Base-by-base conservation (phyloP, 192 early-diverging fungal species). In the Backusella liffmaniae region DNA sequence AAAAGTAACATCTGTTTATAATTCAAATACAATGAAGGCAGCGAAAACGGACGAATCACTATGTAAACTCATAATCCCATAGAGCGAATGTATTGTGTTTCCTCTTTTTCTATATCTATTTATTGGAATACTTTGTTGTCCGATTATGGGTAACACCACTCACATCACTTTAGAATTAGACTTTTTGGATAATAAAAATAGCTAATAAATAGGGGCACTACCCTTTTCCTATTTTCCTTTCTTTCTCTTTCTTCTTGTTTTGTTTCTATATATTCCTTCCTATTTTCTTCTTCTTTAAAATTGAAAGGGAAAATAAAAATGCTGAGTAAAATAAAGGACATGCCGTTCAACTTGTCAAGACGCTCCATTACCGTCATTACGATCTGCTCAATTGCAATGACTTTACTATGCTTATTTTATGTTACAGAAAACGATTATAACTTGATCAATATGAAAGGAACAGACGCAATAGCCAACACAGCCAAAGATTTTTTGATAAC, bases 1-100 rank as follows among this genome's bases (percentile, higher is more conserved):
- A 21, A 39, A 69, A 42, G 65, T 56, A 5, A 10, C 51, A 1
- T 65, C 65, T 26, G 51, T 71, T 0, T 77, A 77, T 62, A 77
- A 65, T 36, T 16, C 68, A 29, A 51, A 77, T 7, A 65, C 66
- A 12, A 72, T 77, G 69, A 21, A 67, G 15, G 36, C 46, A 23
- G 76, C 76, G 18, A 37, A 29, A 26, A 35, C 67, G 1, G 56
- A 77, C 30, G n/a, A 13, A n/a, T 16, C 29, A 13, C 18, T 68
- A 8, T 71, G 44, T 49, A 67, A 32, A 62, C 56, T 62, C 26
- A 29, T 62, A 23, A 29, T 29, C 29, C 56, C 56, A 29, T 29
- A 23, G 7, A 9, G 12, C 0, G 7, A 4, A 62, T 62, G 42
- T 44, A 13, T 44, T n/a, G 15, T 44, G 56, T 62, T 62, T 62